A percentile compares a stretch with the other conserved stretches of the same genome.
Conservation (phyloP, 2,329 filamentous ascomycete genomes). For the Chaetothyriales sp. region DNA sequence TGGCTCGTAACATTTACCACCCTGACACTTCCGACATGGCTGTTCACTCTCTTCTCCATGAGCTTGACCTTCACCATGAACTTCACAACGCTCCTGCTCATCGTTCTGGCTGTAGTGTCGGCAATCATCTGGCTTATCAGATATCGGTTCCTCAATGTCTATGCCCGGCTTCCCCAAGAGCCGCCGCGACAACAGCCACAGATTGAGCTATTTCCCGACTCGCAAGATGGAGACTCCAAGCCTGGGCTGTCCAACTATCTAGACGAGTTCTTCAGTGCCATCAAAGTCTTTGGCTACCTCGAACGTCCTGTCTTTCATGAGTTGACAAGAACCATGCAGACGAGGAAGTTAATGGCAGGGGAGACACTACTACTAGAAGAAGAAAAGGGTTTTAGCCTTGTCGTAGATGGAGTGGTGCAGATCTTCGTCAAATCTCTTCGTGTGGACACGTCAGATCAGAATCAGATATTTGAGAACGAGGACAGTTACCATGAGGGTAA, state of each 20-base stretch:
- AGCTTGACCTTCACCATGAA: conserved; percentile 98
- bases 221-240: conserved; percentile 78
- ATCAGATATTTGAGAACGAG: conserved; percentile 52
- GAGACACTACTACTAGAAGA: conserved; percentile 93
- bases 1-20: conserved; percentile 53
- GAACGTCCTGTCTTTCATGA: conserved; percentile 96
- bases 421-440: conserved; percentile 91
- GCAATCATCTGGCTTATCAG: conserved; percentile 84
- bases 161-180: conserved; percentile 81
- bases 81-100: conserved; percentile 83
- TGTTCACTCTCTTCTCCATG: conserved; percentile 81
- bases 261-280: conserved; percentile 94
- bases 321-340: conserved; percentile 95
- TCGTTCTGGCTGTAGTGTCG: conserved; percentile 64
- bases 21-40: conserved; percentile 74
- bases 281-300: conserved; percentile 96
- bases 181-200: conserved; percentile 92
- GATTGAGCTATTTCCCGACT: conserved; percentile 86
- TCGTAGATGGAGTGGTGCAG: conserved; percentile 90
- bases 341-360: conserved; percentile 84
- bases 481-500: conserved; percentile 46
- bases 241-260: conserved; percentile 89
- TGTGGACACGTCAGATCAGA: conserved; percentile 29
- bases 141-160: conserved; percentile 95
- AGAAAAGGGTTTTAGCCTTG: conserved; percentile 93